Base-by-base conservation (phyloP, 768 basidiomycete genomes). In the Infundibulicybe gibba region DNA sequence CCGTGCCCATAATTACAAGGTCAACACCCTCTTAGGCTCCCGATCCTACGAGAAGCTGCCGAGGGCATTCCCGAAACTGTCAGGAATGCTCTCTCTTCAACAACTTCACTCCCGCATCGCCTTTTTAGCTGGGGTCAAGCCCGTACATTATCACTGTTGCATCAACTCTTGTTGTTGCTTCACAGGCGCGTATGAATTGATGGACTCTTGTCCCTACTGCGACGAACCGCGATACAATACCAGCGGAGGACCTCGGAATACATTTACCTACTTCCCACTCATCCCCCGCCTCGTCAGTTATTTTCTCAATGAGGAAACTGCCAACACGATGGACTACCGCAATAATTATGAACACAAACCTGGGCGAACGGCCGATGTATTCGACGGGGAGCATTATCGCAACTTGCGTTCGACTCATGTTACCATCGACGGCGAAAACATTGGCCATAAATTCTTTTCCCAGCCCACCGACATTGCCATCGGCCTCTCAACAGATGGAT, bases 401-500 rank as follows among this genome's bases (percentile, higher is more conserved):
- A 9, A 32, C 0, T 59, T 66, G 0, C 47, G 48, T 2, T 12
- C 34, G 1, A 38, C 48, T 25, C 13, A 47, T n/a, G 67, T 70
- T 20, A 12, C 40, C 0, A 44, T 72, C 11, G 54, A 64, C 45
- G 62, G 56, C 2, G 40, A 58, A 6, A 34, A 32, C 3, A 47
- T 53, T 0, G 14, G 21, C 0, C 56, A 67, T 49, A 51, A 37
- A 2, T 66, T 57, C 52, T 76, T 76, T 46, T 54, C 54, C 2
- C 61, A 64, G 12, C 39, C 37, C 0, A 54, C 51, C 13, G 70
- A 75, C 41, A 52, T 76, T 17, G 69, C 70, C 1, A 53, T 75
- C 3, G 62, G 57, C 0, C 44, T 72, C 1, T 64, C 61, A 3
- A 60, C 59, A 0, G 70, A 76, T 52, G 64, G 72, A 1, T 71